Conservation (phyloP, 179 eudicot species). For the Silene noctiflora region DNA sequence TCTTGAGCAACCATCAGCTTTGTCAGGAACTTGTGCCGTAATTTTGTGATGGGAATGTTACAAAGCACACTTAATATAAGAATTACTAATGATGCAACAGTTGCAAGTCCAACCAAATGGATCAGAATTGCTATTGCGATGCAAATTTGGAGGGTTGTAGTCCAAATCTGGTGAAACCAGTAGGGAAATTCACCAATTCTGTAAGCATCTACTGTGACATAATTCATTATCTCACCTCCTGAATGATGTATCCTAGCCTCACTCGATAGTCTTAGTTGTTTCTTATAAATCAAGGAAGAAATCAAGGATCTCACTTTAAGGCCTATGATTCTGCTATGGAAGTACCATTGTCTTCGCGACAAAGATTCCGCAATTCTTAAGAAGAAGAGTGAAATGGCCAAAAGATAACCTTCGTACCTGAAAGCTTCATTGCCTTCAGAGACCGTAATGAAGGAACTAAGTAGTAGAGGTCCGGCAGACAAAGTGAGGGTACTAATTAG, state of each 20-base stretch:
- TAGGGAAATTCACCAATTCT: slow-evolving; percentile 34
- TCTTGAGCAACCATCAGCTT: slow-evolving; percentile 75
- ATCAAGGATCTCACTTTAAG: slow-evolving; percentile 32
- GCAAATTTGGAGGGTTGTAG: slow-evolving; percentile 34
- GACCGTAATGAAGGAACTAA: slow-evolving; percentile 34
- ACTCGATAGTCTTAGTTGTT: slow-evolving; percentile 31
- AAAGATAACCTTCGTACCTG: slow-evolving; percentile 29
- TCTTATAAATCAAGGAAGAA: slow-evolving; percentile 31
- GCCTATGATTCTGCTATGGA: slow-evolving; percentile 32
- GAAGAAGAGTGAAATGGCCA: slow-evolving; percentile 31
- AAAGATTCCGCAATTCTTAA: slow-evolving; percentile 31
- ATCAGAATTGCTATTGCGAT: slow-evolving; percentile 29
- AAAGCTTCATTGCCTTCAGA: slow-evolving; percentile 33
- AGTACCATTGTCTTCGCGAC: slow-evolving; percentile 40
- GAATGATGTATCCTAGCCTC: slow-evolving; percentile 28
- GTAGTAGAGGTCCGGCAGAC: slow-evolving; percentile 35
- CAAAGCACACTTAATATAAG: slow-evolving; percentile 28
- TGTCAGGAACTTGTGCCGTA: slow-evolving; percentile 54
- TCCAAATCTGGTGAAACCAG: slow-evolving; percentile 33
- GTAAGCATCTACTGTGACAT: slow-evolving; percentile 38
- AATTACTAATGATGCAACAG: slow-evolving; percentile 29
- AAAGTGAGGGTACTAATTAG: slow-evolving; percentile 27
- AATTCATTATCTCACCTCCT: slow-evolving; percentile 35
- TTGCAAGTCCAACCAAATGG: slow-evolving; percentile 30
- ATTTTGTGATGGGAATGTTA: slow-evolving; percentile 44